Percentiles rank a stretch among this genome's conserved stretches.
phyloP scores from a whole-genome alignment of 129 eudicot genomes.

The Glebionis coronaria region DNA sequence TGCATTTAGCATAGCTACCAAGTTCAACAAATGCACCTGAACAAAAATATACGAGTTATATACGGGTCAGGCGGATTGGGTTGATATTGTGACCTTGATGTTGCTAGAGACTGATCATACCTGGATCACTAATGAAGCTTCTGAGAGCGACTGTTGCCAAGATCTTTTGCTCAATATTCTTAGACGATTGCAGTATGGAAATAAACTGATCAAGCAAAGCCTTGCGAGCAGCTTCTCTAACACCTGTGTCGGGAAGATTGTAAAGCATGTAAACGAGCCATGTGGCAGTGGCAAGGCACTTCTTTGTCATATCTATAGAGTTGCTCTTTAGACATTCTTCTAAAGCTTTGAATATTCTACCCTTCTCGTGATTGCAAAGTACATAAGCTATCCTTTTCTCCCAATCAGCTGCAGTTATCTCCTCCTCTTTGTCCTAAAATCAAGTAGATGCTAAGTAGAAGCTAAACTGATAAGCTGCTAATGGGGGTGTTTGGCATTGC shows the following conservation, averaged over 20 bases:
- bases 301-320: constrained; percentile 60
- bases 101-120: constrained; percentile 22
- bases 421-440: constrained; percentile 56
- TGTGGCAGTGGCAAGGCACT: constrained; percentile 54
- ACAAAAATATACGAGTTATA: neutral
- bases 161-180: constrained; percentile 69
- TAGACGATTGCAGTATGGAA: constrained; percentile 63
- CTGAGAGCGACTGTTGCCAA: constrained; percentile 69
- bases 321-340: constrained; percentile 66
- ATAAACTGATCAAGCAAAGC: constrained; percentile 61
- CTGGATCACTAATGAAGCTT: constrained; percentile 66
- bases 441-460: neutral
- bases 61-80: neutral
- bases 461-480: neutral
- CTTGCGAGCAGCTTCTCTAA: constrained; percentile 61
- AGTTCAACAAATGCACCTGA: constrained; percentile 65
- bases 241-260: constrained; percentile 56
- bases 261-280: constrained; percentile 84
- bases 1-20: constrained; percentile 60
- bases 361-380: constrained; percentile 73
- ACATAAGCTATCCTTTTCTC: constrained; percentile 73
- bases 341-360: constrained; percentile 53
- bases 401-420: constrained; percentile 55
- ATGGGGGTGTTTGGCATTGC: no score
- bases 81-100: neutral